Evolutionary conservation across 2,329 filamentous ascomycete genomes (phyloP).

Genomic region (Cucurbitaria berberidis): DNA sequence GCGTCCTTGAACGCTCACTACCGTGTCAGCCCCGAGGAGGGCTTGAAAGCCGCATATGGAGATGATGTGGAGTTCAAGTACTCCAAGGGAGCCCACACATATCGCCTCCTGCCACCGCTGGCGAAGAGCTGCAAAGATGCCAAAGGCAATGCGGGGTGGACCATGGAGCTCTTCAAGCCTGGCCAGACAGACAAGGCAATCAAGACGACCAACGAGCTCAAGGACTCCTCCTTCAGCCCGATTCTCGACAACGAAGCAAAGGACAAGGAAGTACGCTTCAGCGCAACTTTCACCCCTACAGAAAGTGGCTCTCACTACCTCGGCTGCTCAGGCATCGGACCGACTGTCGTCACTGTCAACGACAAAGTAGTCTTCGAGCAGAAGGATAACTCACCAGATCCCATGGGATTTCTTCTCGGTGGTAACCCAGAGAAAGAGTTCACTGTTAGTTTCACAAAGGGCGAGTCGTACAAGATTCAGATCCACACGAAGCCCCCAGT

Average conservation of each 20-base stretch:
- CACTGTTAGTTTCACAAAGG: slow-evolving; percentile 63
- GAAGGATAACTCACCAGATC: slow-evolving; percentile 60
- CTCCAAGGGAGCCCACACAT: slow-evolving; percentile 43
- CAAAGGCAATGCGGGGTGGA: slow-evolving; percentile 42
- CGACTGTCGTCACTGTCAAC: slow-evolving; percentile 38
- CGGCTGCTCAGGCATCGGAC: slow-evolving; percentile 43
- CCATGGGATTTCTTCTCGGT: slow-evolving; percentile 69
- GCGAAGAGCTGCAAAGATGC: slow-evolving; percentile 31
- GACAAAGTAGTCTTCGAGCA: slow-evolving; percentile 38
- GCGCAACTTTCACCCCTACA: slow-evolving; percentile 30
- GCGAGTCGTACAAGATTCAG: slow-evolving; percentile 64
- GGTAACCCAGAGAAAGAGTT: slow-evolving; percentile 70
- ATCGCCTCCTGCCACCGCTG: slow-evolving; percentile 42
- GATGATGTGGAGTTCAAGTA: slow-evolving; percentile 40
- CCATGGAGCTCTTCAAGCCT: slow-evolving; percentile 34
- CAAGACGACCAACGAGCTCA: slow-evolving; percentile 28
- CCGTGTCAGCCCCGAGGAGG: slow-evolving; percentile 35
- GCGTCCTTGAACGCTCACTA: slow-evolving; percentile 37
- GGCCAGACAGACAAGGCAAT: slow-evolving; percentile 30
- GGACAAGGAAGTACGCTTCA: slow-evolving; percentile 32
- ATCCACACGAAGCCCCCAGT: slow-evolving; percentile 64
- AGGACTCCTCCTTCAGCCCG: slow-evolving; percentile 35
- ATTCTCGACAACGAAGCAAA: slow-evolving; percentile 31
- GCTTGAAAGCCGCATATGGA: slow-evolving; percentile 34
- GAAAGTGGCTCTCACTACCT: slow-evolving; percentile 41